phyloP scores from a whole-genome alignment of 306 rosid genomes.

The Gastrolobium bilobum region DNA sequence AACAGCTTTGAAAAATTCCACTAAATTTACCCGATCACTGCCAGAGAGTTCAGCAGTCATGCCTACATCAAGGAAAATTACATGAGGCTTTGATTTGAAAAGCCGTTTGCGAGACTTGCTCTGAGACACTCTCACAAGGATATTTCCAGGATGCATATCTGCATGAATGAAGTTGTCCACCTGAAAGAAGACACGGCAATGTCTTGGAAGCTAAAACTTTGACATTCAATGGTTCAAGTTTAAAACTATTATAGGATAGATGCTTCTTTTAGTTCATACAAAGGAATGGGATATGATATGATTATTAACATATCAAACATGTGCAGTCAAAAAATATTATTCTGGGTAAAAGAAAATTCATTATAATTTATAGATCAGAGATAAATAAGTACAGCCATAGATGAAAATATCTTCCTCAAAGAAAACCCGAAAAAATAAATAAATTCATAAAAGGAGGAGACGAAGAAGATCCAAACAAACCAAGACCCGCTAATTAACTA shows the following conservation, averaged over 20 bases:
- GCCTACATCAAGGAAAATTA: slow-evolving; percentile 98
- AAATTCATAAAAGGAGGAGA: neutral
- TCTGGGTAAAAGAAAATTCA: slow-evolving; percentile 18
- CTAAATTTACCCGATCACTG: slow-evolving; percentile 84
- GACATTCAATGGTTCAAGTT: slow-evolving; percentile 6
- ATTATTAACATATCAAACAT: slow-evolving; percentile 9
- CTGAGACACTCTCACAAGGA: slow-evolving; percentile 86
- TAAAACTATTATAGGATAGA: slow-evolving; percentile 23
- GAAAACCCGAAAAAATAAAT: neutral
- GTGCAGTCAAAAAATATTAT: neutral
- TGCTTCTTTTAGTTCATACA: slow-evolving; percentile 17
- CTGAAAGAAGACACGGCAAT: slow-evolving; percentile 67
- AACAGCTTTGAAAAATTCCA: slow-evolving; percentile 95
- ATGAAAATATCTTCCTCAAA: slow-evolving; percentile 3
- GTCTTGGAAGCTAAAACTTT: slow-evolving; percentile 53
- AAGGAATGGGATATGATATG: slow-evolving; percentile 17
- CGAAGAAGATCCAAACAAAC: slow-evolving; percentile 10
- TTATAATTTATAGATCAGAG: neutral
- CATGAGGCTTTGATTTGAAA: slow-evolving; percentile 98
- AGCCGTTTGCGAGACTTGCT: slow-evolving; percentile 74
- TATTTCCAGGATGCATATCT: slow-evolving; percentile 99
- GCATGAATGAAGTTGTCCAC: slow-evolving; percentile 99
- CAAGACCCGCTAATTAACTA: slow-evolving; percentile 9
- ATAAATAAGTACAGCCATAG: slow-evolving; percentile 11
- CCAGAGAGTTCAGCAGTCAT: slow-evolving; percentile 99